Evolutionary conservation across 768 basidiomycete species (phyloP), one percentile per base, ranked within the genome.

Genomic region (Mycena sanguinolenta): DNA sequence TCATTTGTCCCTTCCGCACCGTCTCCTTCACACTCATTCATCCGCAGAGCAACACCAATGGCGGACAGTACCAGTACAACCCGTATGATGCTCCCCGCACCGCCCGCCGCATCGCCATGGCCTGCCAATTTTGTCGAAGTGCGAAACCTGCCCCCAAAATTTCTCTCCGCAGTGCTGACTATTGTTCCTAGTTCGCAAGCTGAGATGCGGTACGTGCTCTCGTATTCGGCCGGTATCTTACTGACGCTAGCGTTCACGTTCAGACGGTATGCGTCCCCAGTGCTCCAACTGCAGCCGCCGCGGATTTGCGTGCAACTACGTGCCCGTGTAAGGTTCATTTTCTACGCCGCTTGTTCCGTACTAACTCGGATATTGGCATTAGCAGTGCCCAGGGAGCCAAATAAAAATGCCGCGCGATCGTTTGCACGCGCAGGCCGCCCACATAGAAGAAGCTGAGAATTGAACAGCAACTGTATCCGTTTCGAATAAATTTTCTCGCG

Each of bases 61-160:
- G 50, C 46, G 63, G 34, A 27, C n/a, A 30, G 17, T 67, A 60
- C 58, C 62, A 63, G 38, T 73, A 73, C 55, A 65, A 72, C 65
- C 63, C 64, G 23, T 72, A 72, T 65, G 65, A 74, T 55, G 32
- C 13, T 12, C 58, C 65, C 14, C 74, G 74, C 49, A 50, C 27
- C 19, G 84, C 85, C 8, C 80, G 84, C 68, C 74, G 91, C 63
- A 91, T 88, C 0, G 86, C 89, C 0, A 92, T 93, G 90, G 92
- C 92, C 9, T 93, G 92, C 75, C 85, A 87, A 63, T 93, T 93
- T 75, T 93, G 92, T 77, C 83, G 92, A 78, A 89, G 92, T 90
- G 73, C 65, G 79, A 67, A 46, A 21, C 8, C n/a, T 54, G 53
- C 12, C 70, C 27, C 25, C 23, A 28, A 32, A 2, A 25, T 42